phyloP scores from a whole-genome alignment of 2,329 filamentous ascomycete species.

The Penicillium concentricum region DNA sequence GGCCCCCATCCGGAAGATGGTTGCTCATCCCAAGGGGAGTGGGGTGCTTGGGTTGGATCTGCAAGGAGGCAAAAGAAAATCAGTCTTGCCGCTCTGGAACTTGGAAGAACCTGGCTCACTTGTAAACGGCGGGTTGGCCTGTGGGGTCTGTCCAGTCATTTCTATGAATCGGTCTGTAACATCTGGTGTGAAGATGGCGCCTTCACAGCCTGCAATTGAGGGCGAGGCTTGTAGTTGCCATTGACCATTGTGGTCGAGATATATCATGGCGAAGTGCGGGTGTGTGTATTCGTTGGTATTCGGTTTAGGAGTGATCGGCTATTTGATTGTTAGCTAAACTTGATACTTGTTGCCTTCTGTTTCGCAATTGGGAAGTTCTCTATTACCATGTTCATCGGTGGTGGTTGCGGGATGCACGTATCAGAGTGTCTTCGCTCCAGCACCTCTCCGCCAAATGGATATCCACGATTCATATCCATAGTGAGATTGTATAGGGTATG shows the following conservation, averaged over 20 bases:
- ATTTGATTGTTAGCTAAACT: neutral
- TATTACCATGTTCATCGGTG: constrained; percentile 19
- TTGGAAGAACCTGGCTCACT: constrained; percentile 20
- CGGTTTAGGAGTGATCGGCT: constrained; percentile 21
- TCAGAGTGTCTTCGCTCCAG: constrained; percentile 25
- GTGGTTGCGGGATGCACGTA: constrained; percentile 13
- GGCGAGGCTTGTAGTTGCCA: constrained; percentile 33
- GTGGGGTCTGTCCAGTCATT: constrained; percentile 22
- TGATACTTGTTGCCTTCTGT: neutral
- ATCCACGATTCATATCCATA: constrained; percentile 20
- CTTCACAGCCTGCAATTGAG: constrained; percentile 33
- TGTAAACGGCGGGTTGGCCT: constrained; percentile 22
- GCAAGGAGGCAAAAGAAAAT: neutral
- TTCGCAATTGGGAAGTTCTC: too few relatives aligned
- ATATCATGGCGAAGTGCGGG: constrained; percentile 39
- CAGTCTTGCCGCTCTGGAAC: neutral
- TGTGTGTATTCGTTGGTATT: constrained; percentile 28
- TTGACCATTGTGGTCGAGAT: constrained; percentile 36
- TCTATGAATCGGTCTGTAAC: constrained; percentile 36
- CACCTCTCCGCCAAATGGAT: constrained; percentile 9
- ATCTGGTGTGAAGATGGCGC: constrained; percentile 37
- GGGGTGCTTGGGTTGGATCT: constrained; percentile 11
- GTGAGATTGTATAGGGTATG: neutral
- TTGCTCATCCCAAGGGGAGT: constrained; percentile 15
- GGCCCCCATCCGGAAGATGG: constrained; percentile 25